Evolutionary conservation across 306 rosid species (phyloP).

Genomic region (Adenanthera pavonina): DNA sequence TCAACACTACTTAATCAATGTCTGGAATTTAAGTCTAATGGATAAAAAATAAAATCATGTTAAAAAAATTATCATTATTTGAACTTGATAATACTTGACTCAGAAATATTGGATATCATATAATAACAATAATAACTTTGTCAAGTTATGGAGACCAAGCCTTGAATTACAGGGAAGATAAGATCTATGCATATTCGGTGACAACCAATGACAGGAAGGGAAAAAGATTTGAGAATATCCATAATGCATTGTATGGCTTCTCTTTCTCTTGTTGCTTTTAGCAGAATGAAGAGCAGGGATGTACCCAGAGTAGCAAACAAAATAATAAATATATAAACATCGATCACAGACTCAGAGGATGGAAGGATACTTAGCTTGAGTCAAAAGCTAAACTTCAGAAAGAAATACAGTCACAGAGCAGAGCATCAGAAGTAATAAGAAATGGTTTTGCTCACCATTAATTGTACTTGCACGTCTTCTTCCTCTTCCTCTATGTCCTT

Average conservation of each 20-base stretch:
- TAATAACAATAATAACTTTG: not conserved
- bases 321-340: constrained; percentile 9
- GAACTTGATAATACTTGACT: too few species aligned
- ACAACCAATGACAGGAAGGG: constrained; percentile 12
- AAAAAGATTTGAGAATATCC: constrained; percentile 30
- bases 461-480: not conserved
- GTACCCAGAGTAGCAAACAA: constrained; percentile 20
- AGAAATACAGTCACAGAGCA: not conserved
- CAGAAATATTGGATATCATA: too few species aligned
- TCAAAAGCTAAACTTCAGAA: constrained; percentile 24
- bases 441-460: constrained; percentile 35
- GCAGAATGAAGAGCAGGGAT: constrained; percentile 28
- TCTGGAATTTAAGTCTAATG: too few species aligned
- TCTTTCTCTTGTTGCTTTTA: constrained; percentile 19
- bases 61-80: too few species aligned
- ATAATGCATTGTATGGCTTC: not conserved
- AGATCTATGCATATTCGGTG: constrained; percentile 29
- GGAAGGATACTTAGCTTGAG: not conserved
- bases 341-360: not conserved
- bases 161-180: not conserved
- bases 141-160: not conserved
- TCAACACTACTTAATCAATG: too few species aligned
- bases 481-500: too few species aligned
- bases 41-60: too few species aligned
- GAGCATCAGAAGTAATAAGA: not conserved